A percentile compares a stretch with the other conserved stretches of the same genome.
These are phyloP conservation scores for Deuterostichococcus epilithicus DNA, from an alignment of 139 green algal genomes.

Conservation along the genomic window DNA sequence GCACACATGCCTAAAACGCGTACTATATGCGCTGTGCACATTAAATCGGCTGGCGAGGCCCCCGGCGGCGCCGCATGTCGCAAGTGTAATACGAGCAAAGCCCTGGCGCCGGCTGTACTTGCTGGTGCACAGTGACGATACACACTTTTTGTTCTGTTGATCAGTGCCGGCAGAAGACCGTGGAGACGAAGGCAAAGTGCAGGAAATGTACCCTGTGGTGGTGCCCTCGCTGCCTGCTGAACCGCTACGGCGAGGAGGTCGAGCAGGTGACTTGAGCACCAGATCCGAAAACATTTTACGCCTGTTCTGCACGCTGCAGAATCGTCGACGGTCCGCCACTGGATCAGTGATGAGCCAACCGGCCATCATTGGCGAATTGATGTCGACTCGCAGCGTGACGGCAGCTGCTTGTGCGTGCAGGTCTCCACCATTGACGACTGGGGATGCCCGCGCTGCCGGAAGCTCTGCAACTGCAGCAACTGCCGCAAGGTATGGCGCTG, in stretches of 20 bases:
- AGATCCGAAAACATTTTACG: too few species aligned
- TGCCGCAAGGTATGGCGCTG: conserved; percentile 45
- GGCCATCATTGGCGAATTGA: too few species aligned
- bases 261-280: conserved; percentile 23
- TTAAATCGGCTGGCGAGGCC: not conserved
- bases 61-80: not conserved
- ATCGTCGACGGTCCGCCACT: too few species aligned
- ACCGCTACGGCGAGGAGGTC: conserved; percentile 42
- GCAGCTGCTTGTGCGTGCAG: not conserved
- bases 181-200: conserved; percentile 53
- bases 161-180: conserved; percentile 60
- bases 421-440: conserved; percentile 22
- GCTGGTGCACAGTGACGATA: too few species aligned
- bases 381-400: not conserved
- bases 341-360: too few species aligned
- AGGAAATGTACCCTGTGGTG: conserved; percentile 44
- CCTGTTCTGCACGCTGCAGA: too few species aligned
- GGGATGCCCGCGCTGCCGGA: conserved; percentile 45
- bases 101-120: too few species aligned
- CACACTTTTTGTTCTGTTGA: not conserved
- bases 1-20: too few species aligned
- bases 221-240: conserved; percentile 49
- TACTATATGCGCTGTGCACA: too few species aligned
- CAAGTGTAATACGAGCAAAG: too few species aligned
- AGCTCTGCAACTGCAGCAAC: conserved; percentile 55